phyloP scores from a whole-genome alignment of 345 rosid genomes.

The Geranium rotundifolium region DNA sequence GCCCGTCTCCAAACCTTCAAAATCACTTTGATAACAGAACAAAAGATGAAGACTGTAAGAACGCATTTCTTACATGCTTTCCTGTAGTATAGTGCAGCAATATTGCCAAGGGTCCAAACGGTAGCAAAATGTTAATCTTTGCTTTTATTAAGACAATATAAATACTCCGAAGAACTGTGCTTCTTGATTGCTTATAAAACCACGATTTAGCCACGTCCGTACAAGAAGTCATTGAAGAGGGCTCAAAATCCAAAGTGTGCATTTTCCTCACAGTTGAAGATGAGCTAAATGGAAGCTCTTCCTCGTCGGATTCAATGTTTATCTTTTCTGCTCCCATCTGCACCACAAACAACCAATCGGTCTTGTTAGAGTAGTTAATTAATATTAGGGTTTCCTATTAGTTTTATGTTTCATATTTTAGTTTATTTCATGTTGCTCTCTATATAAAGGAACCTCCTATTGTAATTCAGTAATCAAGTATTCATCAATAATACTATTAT shows the following conservation, averaged over 20 bases:
- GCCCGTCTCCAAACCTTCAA: no score
- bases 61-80: constrained; percentile 19
- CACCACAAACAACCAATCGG: constrained; percentile 1
- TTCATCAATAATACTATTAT: no score
- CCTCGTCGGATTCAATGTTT: constrained; percentile 27
- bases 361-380: no score
- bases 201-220: constrained; percentile 7
- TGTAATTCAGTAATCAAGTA: no score
- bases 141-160: constrained; percentile 26
- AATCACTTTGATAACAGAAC: background rate
- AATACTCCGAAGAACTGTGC: constrained; percentile 23
- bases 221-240: background rate
- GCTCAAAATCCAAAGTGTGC: constrained; percentile 22
- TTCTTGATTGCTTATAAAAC: constrained; percentile 11
- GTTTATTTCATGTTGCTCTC: no score
- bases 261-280: constrained; percentile 21
- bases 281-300: constrained; percentile 31
- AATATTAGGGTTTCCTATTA: no score
- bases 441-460: no score
- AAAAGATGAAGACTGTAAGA: background rate
- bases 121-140: constrained; percentile 33
- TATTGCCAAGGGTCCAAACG: constrained; percentile 27
- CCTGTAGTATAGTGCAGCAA: constrained; percentile 20
- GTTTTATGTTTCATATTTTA: no score
- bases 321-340: constrained; percentile 22